phyloP scores from a whole-genome alignment of 345 rosid genomes.

The Aegle marmelos region DNA sequence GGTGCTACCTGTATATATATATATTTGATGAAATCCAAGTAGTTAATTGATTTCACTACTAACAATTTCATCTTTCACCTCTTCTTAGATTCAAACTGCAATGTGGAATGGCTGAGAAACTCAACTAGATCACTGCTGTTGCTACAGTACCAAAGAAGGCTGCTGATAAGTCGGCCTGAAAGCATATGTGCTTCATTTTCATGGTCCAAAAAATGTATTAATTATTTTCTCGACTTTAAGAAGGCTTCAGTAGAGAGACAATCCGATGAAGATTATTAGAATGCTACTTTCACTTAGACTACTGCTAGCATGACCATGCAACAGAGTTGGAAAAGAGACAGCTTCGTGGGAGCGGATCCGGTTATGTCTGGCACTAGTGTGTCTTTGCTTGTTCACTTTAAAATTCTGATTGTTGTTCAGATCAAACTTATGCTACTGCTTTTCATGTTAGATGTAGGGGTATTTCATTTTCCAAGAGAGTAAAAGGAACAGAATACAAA shows the following conservation, averaged over 20 bases:
- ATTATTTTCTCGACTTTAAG: background rate
- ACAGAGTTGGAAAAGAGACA: background rate
- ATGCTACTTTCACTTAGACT: background rate
- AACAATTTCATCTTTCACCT: background rate
- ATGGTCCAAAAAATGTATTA: background rate
- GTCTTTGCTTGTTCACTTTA: background rate
- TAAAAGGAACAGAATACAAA: background rate
- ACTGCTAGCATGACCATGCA: background rate
- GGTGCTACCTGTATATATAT: background rate
- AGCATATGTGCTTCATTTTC: background rate
- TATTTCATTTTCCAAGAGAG: background rate
- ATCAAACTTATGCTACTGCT: background rate
- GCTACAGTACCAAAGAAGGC: background rate
- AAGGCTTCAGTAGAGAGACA: background rate
- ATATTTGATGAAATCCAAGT: background rate
- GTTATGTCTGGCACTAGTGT: background rate
- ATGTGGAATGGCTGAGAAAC: slow-evolving; percentile 27
- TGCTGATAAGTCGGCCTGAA: background rate
- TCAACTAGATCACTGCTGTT: background rate
- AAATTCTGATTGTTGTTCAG: background rate
- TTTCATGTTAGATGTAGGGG: background rate
- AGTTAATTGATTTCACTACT: background rate
- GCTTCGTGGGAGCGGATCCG: background rate
- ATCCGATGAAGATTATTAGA: background rate
- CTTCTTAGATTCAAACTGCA: slow-evolving; percentile 20